Conservation (phyloP, 2,329 filamentous ascomycete genomes). For the Didymella glomerata region DNA sequence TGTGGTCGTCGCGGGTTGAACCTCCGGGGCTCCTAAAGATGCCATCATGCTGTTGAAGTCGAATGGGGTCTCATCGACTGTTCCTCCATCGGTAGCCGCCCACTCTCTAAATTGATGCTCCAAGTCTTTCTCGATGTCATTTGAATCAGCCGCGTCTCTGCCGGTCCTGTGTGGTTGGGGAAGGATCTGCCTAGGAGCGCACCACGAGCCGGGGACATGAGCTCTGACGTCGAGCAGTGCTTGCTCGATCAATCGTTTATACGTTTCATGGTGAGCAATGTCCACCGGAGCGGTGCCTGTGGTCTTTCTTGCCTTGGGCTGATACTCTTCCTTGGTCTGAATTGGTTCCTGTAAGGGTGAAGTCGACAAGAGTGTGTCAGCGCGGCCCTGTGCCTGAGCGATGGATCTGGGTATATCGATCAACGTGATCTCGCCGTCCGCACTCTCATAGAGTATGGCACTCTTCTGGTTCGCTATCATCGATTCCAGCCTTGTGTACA, state of each 20-base stretch:
- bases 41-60: constrained; percentile 50
- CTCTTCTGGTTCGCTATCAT: constrained; percentile 12
- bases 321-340: constrained; percentile 57
- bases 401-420: constrained; percentile 76
- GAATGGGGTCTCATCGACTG: constrained; percentile 35
- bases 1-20: constrained; percentile 28
- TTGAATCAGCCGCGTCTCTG: constrained; percentile 28
- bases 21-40: constrained; percentile 37
- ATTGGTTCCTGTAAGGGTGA: constrained; percentile 58
- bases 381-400: constrained; percentile 68
- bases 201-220: constrained; percentile 39
- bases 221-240: constrained; percentile 50
- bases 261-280: constrained; percentile 48
- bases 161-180: constrained; percentile 27
- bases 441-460: constrained; percentile 63
- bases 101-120: constrained; percentile 42
- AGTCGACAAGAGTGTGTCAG: constrained; percentile 58
- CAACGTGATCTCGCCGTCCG: constrained; percentile 61
- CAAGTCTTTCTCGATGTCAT: constrained; percentile 42
- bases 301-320: constrained; percentile 61
- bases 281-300: constrained; percentile 51
- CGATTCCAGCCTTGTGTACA: not conserved
- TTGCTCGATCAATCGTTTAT: constrained; percentile 49
- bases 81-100: constrained; percentile 34
- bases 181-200: constrained; percentile 36